Evolutionary conservation across 805 yeast genomes (phyloP).

Genomic region (Lipomyces oligophaga): DNA sequence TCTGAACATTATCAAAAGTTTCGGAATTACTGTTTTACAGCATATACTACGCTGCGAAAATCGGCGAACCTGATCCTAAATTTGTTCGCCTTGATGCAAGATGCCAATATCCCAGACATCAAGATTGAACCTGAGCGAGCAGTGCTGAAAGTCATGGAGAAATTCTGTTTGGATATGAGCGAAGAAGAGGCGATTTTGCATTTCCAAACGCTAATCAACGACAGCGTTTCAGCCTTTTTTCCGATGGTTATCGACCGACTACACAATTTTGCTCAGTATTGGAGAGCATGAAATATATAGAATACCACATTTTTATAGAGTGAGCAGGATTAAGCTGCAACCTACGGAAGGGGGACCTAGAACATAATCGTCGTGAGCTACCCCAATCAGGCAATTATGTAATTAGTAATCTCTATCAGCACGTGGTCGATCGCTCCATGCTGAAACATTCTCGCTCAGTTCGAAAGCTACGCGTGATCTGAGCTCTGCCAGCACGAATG

Average conservation of each 20-base stretch:
- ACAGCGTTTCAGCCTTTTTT: slow-evolving; percentile 85
- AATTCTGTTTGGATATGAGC: slow-evolving; percentile 85
- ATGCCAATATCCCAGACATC: slow-evolving; percentile 88
- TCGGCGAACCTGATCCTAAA: slow-evolving; percentile 86
- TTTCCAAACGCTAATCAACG: slow-evolving; percentile 90
- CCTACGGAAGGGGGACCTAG: no score
- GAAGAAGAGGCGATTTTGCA: slow-evolving; percentile 96
- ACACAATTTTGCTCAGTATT: slow-evolving; percentile 94
- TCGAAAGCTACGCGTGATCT: no score
- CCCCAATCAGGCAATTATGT: background rate
- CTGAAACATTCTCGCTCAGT: no score
- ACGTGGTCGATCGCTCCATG: no score
- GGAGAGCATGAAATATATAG: slow-evolving; percentile 66
- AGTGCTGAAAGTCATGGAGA: slow-evolving; percentile 80
- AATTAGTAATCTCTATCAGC: background rate
- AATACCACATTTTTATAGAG: background rate
- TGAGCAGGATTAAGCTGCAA: background rate
- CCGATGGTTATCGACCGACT: slow-evolving; percentile 94
- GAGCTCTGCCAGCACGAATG: no score
- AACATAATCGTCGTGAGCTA: no score
- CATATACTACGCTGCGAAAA: slow-evolving; percentile 84
- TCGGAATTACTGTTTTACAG: slow-evolving; percentile 89
- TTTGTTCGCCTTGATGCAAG: slow-evolving; percentile 88
- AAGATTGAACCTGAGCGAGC: slow-evolving; percentile 80
- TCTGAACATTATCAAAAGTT: slow-evolving; percentile 83